Base-by-base conservation (phyloP, 78 protist genomes). In the Speleostelium caveatum region DNA sequence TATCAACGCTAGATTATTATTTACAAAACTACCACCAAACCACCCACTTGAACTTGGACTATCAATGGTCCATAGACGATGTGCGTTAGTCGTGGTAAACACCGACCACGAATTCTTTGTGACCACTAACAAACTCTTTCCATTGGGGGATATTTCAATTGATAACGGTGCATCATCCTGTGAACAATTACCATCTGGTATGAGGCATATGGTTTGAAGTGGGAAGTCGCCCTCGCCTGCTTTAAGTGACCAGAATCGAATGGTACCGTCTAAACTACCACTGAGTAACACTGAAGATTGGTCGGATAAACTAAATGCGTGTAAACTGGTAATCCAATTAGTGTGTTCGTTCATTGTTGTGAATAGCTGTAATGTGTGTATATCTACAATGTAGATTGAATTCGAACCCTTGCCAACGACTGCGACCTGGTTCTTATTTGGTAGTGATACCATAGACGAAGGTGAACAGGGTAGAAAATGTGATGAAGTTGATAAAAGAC, bases 11-110 rank as follows among this genome's bases (percentile, higher is more conserved):
- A 83, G 21, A 0, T 53, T 39, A 33, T 83, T 69, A 42, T 83
- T 73, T n/a, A 83, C 76, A 72, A 83, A 83, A 45, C 62, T 59
- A 60, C 91, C 91, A n/a, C 91, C 91, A 60, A 71, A 83, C 91
- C 91, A 83, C 28, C 91, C 91, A 38, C 65, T 51, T 24, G 78
- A 19, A 39, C 24, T 38, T 36, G 88, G 77, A 83, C 91, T 63
- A 22, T 73, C 51, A 24, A 83, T 69, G 0, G 79, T 63, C 5
- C 51, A 83, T 6, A 72, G 63, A 51, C 24, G n/a, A 14, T 56
- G 35, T 42, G 91, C 67, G 33, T 69, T 83, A 30, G 67, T 61
- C 0, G 91, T 83, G 19, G 91, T 71, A 36, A 83, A 83, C 7
- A 78, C 49, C 49, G 91, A 83, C 91, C 91, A 83, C 58, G 67